Evolutionary conservation across 192 early-diverging fungal species (phyloP).

Genomic region (Jimgerdemannia lactiflua): DNA sequence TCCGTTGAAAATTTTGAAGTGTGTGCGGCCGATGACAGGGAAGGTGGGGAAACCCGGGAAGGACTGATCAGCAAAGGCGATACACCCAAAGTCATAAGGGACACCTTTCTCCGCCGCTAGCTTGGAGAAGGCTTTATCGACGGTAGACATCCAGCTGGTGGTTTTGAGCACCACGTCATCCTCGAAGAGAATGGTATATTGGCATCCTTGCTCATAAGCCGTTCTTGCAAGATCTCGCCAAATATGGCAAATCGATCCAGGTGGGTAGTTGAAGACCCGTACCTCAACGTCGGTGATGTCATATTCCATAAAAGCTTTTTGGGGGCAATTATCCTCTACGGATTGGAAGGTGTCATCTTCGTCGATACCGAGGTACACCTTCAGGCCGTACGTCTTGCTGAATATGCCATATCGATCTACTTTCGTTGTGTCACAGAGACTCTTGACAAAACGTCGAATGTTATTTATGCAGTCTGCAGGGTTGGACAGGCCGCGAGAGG

Average conservation of each 20-base stretch:
- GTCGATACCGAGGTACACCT: too few species aligned
- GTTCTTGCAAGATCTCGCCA: background rate
- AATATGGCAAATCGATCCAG: constrained; percentile 6
- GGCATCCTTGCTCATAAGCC: constrained; percentile 2
- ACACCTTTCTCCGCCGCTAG: constrained; percentile 8
- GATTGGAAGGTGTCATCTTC: too few species aligned
- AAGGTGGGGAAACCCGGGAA: constrained; percentile 14
- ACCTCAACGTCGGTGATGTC: too few species aligned
- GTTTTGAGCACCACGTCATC: constrained; percentile 8
- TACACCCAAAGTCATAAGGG: constrained; percentile 3
- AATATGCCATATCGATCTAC: too few species aligned
- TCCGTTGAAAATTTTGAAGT: constrained; percentile 9
- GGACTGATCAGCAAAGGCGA: background rate
- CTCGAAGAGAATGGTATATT: constrained; percentile 9
- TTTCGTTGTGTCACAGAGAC: too few species aligned
- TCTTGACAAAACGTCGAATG: too few species aligned
- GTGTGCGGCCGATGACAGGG: background rate
- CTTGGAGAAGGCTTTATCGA: background rate
- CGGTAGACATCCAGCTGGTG: background rate
- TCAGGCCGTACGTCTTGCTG: too few species aligned
- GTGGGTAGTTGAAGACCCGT: too few species aligned
- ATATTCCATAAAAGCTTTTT: too few species aligned
- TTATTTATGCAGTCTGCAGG: too few species aligned
- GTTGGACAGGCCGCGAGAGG: too few species aligned
- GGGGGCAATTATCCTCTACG: too few species aligned